These are phyloP conservation scores for Pythium brassicae DNA, from an alignment of 352 stramenopile genomes.

Conservation along the genomic window DNA sequence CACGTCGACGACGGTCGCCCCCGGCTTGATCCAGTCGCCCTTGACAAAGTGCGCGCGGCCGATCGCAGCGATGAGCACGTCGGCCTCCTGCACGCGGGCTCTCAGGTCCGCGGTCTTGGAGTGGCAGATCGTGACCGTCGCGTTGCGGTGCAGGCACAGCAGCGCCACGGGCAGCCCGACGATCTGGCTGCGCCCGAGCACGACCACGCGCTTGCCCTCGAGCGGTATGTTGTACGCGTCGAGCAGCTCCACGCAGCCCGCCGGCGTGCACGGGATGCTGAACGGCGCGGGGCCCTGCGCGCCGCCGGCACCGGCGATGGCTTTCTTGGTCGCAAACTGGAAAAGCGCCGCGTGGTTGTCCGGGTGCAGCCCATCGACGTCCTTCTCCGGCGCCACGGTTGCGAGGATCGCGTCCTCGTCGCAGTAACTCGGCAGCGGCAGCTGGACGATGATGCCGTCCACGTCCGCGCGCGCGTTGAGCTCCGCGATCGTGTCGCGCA, in stretches of 20 bases:
- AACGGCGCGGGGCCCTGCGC: conserved; percentile 53
- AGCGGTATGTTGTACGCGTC: conserved; percentile 86
- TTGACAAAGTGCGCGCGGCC: conserved; percentile 92
- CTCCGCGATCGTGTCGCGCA: conserved; percentile 47
- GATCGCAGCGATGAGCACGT: conserved; percentile 97
- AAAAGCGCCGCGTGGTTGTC: conserved; percentile 94
- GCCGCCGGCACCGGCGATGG: neutral
- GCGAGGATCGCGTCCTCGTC: conserved; percentile 91
- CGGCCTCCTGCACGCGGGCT: conserved; percentile 73
- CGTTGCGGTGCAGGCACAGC: conserved; percentile 93
- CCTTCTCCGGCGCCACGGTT: conserved; percentile 91
- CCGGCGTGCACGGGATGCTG: conserved; percentile 94
- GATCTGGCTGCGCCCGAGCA: conserved; percentile 96
- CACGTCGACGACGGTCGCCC: conserved; percentile 97
- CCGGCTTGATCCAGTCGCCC: conserved; percentile 95
- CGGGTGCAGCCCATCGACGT: conserved; percentile 98
- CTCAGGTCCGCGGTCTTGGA: conserved; percentile 90
- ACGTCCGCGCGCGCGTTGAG: conserved; percentile 72
- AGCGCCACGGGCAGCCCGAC: conserved; percentile 96
- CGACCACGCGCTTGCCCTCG: conserved; percentile 94
- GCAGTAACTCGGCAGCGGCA: conserved; percentile 92
- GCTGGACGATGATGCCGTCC: conserved; percentile 86
- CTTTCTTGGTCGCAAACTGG: conserved; percentile 55
- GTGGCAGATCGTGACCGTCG: conserved; percentile 98
- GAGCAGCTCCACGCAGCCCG: conserved; percentile 95